A percentile compares a stretch with the other conserved stretches of the same genome.
Conservation (phyloP, 2,329 filamentous ascomycete genomes). For the Aureobasidium sp. region DNA sequence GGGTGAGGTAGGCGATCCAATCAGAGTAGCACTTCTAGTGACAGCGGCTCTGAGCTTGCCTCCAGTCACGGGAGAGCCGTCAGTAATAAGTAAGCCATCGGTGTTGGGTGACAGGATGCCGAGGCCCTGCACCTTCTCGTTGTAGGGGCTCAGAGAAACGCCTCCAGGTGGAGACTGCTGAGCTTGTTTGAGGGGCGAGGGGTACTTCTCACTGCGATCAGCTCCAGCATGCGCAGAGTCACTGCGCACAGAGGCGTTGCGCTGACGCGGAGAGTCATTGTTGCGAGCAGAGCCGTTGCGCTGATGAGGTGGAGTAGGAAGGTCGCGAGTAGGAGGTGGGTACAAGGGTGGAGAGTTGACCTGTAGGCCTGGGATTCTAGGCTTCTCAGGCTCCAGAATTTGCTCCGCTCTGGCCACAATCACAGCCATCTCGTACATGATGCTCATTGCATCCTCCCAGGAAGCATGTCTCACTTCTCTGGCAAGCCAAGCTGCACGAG, state of each 20-base stretch:
- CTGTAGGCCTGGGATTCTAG: not conserved
- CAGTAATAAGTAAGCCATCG: too few species aligned
- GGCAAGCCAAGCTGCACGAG: slow-evolving; percentile 83
- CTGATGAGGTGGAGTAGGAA: not conserved
- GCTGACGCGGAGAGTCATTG: not conserved
- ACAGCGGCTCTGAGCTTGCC: not conserved
- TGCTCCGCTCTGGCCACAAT: slow-evolving; percentile 71
- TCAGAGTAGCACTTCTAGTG: not conserved
- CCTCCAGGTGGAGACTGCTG: not conserved
- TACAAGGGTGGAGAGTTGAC: not conserved
- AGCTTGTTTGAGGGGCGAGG: not conserved
- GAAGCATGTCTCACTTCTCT: slow-evolving; percentile 90
- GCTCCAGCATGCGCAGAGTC: not conserved
- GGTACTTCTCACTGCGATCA: not conserved
- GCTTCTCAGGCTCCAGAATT: not conserved
- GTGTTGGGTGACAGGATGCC: not conserved
- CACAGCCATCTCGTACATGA: slow-evolving; percentile 75
- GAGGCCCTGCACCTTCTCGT: not conserved
- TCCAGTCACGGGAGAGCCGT: not conserved
- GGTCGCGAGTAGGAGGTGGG: not conserved
- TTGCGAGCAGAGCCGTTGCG: not conserved
- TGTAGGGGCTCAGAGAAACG: not conserved
- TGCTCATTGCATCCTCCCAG: slow-evolving; percentile 82
- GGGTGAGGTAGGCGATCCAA: slow-evolving; percentile 10
- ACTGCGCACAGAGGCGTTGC: not conserved